Percentiles rank a stretch among this genome's conserved stretches.
phyloP scores from a whole-genome alignment of 345 rosid species.

The Schrenkiella parvula region DNA sequence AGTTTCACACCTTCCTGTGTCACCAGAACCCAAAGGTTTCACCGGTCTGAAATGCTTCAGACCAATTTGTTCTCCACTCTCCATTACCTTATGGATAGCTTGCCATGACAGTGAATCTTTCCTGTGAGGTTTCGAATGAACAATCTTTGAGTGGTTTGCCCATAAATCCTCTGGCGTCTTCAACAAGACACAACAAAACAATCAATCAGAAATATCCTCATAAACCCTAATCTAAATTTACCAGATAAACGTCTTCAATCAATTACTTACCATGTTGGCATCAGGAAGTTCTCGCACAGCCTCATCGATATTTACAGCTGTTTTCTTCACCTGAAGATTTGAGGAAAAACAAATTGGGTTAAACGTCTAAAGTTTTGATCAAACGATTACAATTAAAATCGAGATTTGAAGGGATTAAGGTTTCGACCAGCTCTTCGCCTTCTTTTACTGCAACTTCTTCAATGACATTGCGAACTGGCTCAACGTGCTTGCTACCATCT shows the following conservation, averaged over 20 bases:
- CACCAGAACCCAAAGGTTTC: constrained; percentile 94
- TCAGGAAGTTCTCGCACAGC: constrained; percentile 96
- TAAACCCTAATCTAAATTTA: not conserved
- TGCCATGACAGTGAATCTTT: constrained; percentile 66
- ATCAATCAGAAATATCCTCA: not conserved
- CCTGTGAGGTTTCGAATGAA: constrained; percentile 85
- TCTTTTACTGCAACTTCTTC: constrained; percentile 62
- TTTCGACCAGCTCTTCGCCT: constrained; percentile 59
- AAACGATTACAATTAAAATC: not conserved
- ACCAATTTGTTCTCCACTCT: constrained; percentile 67
- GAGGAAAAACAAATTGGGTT: not conserved
- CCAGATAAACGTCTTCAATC: not conserved
- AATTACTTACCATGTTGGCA: constrained; percentile 66
- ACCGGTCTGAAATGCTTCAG: constrained; percentile 78
- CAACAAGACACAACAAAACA: not conserved
- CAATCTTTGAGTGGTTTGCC: constrained; percentile 77
- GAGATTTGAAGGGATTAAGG: not conserved
- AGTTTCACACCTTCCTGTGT: constrained; percentile 78
- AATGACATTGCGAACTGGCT: constrained; percentile 69
- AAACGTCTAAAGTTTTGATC: not conserved
- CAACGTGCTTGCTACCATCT: constrained; percentile 90
- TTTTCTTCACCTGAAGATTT: constrained; percentile 61
- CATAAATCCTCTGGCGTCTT: constrained; percentile 96
- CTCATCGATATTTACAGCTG: constrained; percentile 84
- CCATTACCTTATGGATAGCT: constrained; percentile 74